Percentiles rank a stretch among this genome's conserved stretches.
These are phyloP conservation scores for Verticillium isaacii DNA, from an alignment of 2,329 filamentous ascomycete genomes.

Conservation along the genomic window DNA sequence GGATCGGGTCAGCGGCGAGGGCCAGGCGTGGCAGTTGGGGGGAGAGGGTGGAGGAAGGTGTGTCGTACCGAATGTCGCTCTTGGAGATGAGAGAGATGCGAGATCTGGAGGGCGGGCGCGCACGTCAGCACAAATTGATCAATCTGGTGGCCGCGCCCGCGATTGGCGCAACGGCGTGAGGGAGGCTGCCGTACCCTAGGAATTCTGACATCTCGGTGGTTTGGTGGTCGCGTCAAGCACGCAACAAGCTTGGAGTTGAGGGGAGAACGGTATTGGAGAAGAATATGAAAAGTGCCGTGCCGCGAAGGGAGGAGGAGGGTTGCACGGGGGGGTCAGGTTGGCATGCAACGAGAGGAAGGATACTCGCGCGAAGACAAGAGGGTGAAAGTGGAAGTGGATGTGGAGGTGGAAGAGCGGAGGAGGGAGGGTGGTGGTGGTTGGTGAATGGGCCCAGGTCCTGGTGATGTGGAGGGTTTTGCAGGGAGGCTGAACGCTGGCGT, in stretches of 20 bases:
- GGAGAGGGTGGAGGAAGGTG: constrained; percentile 8
- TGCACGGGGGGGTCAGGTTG: neutral
- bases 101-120: constrained; percentile 51
- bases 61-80: constrained; percentile 86
- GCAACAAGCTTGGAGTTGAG: constrained; percentile 24
- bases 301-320: neutral
- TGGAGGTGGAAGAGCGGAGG: neutral
- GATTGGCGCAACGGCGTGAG: neutral
- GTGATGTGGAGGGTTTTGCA: neutral
- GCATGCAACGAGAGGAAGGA: neutral
- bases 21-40: neutral
- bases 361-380: neutral
- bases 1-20: neutral
- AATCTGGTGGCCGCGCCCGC: neutral
- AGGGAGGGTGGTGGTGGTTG: neutral
- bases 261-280: neutral
- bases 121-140: constrained; percentile 22
- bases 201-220: constrained; percentile 52
- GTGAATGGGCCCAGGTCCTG: neutral
- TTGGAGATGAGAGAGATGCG: constrained; percentile 96
- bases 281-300: neutral
- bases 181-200: constrained; percentile 43
- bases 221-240: constrained; percentile 34
- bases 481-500: neutral
- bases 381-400: neutral